Evolutionary conservation across 176 grass and related monocot genomes (phyloP), one percentile per base, ranked within the genome.

Genomic region (Elymus sibiricus): DNA sequence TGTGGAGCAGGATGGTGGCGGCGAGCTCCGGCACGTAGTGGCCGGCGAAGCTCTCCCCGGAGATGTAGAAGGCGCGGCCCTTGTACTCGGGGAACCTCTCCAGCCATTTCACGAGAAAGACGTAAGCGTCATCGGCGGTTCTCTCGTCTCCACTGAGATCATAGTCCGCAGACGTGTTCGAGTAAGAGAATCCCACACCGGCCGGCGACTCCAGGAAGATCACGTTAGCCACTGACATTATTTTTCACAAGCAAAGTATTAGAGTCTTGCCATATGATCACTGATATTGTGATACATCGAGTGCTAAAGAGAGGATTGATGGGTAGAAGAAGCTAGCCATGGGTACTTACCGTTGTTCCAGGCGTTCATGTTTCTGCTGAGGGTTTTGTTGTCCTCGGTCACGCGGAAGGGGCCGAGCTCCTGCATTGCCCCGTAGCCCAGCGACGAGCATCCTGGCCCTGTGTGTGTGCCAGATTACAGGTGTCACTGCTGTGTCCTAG

Each of bases 381-480:
- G 92, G 2, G 92, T 92, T 68, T 82, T 92, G 39, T 87, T 68
- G 51, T 94, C 92, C 5, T 71, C 84, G 0, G 76, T 81, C 0
- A 94, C 83, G 8, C 86, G 79, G 63, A 94, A 94, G 1, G 92
- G 89, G 1, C 92, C 92, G 0, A 94, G 83, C 61, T 94, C 89
- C 25, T 71, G 22, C 86, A 94, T 89, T 55, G 89, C 92, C 69
- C 89, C 92, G 3, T 4, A 47, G 49, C 80, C 83, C 6, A 91
- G 16, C 13, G 92, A 94, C 11, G 92, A 94, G 84, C 92, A 94
- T 49, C 89, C 92, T 58, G 89, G 89, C 35, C 92, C 89, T 91
- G 51, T 44, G 26, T 1, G 71, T 32, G 16, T n/a, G n/a, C n/a
- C 49, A 53, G n/a, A n/a, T n/a, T n/a, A 19, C 4, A 53, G 19